Evolutionary conservation across 1,284 basidiomycete species (phyloP).

Genomic region (Marasmius oreades): DNA sequence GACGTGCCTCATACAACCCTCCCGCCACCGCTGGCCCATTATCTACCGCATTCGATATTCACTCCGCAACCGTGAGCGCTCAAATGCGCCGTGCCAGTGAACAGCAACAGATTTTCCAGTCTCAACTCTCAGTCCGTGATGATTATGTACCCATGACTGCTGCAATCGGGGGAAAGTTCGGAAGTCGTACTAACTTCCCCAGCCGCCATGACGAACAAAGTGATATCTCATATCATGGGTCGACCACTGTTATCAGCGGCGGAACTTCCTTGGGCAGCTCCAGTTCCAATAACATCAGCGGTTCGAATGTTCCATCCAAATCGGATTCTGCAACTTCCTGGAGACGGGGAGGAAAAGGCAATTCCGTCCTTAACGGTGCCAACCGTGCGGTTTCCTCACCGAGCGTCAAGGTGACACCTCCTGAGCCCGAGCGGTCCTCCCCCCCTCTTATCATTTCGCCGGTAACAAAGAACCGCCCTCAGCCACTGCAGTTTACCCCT

Average conservation of each 20-base stretch:
- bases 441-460: constrained; percentile 40
- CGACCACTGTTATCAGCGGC: constrained; percentile 67
- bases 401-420: constrained; percentile 65
- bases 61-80: constrained; percentile 44
- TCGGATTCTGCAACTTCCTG: constrained; percentile 73
- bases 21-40: constrained; percentile 69
- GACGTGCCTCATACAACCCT: constrained; percentile 50
- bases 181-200: constrained; percentile 49
- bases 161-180: constrained; percentile 70
- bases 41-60: constrained; percentile 59
- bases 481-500: constrained; percentile 62
- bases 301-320: constrained; percentile 51
- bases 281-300: constrained; percentile 34
- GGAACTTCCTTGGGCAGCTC: constrained; percentile 62
- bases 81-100: constrained; percentile 64
- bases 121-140: constrained; percentile 51
- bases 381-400: constrained; percentile 62
- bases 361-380: constrained; percentile 63
- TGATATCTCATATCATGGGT: constrained; percentile 50
- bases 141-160: constrained; percentile 78
- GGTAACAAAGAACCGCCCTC: constrained; percentile 44
- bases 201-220: constrained; percentile 36
- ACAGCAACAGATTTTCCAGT: constrained; percentile 44
- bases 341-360: constrained; percentile 63
- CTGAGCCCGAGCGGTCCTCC: constrained; percentile 53